These are phyloP conservation scores for Penicillium freii DNA, from an alignment of 2,329 filamentous ascomycete species.

Conservation along the genomic window DNA sequence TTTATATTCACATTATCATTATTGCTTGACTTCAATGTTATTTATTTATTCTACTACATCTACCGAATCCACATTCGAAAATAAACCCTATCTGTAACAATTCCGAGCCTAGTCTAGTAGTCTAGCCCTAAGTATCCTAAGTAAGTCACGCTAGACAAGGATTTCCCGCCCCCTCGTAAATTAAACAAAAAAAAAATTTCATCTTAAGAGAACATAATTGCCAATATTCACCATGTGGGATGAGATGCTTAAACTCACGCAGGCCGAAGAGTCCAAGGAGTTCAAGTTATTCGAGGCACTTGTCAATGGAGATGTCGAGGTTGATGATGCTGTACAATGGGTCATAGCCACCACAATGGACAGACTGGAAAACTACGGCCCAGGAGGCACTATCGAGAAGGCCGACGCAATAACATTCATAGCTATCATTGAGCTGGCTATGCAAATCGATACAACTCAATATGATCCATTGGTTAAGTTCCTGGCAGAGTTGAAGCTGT, in stretches of 20 bases:
- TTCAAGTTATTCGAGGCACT: not conserved
- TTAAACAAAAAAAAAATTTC: no score
- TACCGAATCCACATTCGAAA: no score
- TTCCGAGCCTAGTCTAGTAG: no score
- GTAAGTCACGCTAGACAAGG: not conserved
- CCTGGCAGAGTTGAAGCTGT: conserved; percentile 1
- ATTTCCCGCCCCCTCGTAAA: no score
- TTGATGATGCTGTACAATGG: conserved; percentile 5
- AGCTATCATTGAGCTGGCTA: not conserved
- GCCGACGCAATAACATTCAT: conserved; percentile 3
- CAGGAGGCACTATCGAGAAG: conserved; percentile 2
- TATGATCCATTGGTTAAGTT: conserved; percentile 1
- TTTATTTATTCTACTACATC: no score
- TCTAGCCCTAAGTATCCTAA: not conserved
- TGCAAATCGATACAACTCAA: not conserved
- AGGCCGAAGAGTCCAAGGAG: not conserved
- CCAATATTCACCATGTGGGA: not conserved
- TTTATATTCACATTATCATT: no score
- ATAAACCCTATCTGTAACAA: no score
- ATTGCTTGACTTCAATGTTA: no score
- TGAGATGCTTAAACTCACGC: not conserved
- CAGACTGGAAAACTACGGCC: not conserved
- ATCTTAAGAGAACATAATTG: no score
- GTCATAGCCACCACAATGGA: conserved; percentile 1
- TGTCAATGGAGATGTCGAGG: not conserved